A percentile compares a stretch with the other conserved stretches of the same genome.
phyloP scores from a whole-genome alignment of 345 rosid species.

The Erodium maritimum region DNA sequence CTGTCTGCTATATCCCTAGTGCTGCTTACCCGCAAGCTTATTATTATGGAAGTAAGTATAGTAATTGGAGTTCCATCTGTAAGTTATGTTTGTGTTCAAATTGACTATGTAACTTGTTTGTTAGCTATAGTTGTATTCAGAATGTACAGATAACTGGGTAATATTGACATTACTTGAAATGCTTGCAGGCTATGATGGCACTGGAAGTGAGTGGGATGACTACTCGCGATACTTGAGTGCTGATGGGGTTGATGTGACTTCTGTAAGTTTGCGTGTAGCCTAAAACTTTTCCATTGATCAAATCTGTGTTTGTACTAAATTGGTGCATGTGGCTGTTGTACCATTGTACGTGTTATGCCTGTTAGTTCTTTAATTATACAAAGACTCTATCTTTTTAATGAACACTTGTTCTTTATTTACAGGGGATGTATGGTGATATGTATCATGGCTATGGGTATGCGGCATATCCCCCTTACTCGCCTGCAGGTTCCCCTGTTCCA shows the following conservation, averaged over 20 bases:
- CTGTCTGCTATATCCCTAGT: constrained; percentile 52
- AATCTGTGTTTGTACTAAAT: too few relatives aligned
- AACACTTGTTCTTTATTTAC: constrained; percentile 12
- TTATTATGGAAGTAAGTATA: constrained; percentile 39
- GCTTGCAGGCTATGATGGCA: constrained; percentile 35
- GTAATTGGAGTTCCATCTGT: background rate
- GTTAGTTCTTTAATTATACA: too few relatives aligned
- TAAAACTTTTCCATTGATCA: too few relatives aligned
- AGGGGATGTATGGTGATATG: constrained; percentile 68
- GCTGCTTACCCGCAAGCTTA: constrained; percentile 37
- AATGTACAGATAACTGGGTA: background rate
- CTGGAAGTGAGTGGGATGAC: constrained; percentile 63
- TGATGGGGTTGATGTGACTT: constrained; percentile 61
- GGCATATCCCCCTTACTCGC: constrained; percentile 71
- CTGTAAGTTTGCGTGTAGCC: constrained; percentile 40
- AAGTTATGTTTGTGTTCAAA: background rate
- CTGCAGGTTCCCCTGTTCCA: constrained; percentile 73
- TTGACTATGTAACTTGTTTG: background rate
- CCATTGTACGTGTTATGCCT: too few relatives aligned
- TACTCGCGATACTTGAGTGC: constrained; percentile 39
- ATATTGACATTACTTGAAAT: constrained; percentile 1
- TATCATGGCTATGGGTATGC: constrained; percentile 67
- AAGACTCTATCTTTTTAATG: too few relatives aligned
- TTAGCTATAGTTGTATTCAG: background rate
- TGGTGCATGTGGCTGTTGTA: too few relatives aligned